A percentile compares a stretch with the other conserved stretches of the same genome.
These are phyloP conservation scores for Lachnellula cervina DNA, from an alignment of 2,329 filamentous ascomycete genomes.

Conservation along the genomic window DNA sequence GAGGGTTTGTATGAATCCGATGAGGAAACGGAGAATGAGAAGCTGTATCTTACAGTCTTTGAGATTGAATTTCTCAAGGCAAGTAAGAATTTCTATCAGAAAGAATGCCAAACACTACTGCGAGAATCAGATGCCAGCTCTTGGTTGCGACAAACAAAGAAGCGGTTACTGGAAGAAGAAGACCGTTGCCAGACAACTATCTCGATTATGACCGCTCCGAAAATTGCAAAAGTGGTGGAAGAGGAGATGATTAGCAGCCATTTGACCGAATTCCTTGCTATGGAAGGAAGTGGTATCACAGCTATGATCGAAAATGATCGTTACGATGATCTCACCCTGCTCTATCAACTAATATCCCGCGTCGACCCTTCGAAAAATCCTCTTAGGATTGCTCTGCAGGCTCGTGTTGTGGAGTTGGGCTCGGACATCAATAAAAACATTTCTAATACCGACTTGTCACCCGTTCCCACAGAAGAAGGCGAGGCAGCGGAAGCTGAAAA, in stretches of 20 bases:
- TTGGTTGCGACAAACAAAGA: slow-evolving; percentile 73
- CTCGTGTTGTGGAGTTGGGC: slow-evolving; percentile 74
- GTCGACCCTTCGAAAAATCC: slow-evolving; percentile 71
- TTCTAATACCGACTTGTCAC: slow-evolving; percentile 50
- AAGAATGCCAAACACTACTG: slow-evolving; percentile 70
- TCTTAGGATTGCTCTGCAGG: slow-evolving; percentile 66
- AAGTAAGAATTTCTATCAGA: slow-evolving; percentile 68
- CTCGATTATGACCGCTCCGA: slow-evolving; percentile 64
- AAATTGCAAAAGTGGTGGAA: slow-evolving; percentile 74
- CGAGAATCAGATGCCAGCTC: slow-evolving; percentile 73
- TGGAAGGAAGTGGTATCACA: slow-evolving; percentile 78
- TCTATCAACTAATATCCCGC: slow-evolving; percentile 74
- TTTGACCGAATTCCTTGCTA: slow-evolving; percentile 73
- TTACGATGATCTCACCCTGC: slow-evolving; percentile 68
- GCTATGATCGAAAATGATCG: slow-evolving; percentile 92
- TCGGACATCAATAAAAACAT: slow-evolving; percentile 71
- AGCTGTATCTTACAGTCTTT: slow-evolving; percentile 79
- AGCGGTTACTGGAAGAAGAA: slow-evolving; percentile 72
- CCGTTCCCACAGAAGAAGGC: slow-evolving; percentile 37
- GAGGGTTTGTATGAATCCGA: slow-evolving; percentile 81
- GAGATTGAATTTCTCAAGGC: slow-evolving; percentile 70
- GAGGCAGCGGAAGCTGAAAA: slow-evolving; percentile 47
- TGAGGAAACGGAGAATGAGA: slow-evolving; percentile 69
- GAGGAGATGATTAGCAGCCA: slow-evolving; percentile 72
- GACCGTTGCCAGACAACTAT: slow-evolving; percentile 81